Conservation (phyloP, 2,329 filamentous ascomycete genomes). For the Aotearoamyces nothofagi region DNA sequence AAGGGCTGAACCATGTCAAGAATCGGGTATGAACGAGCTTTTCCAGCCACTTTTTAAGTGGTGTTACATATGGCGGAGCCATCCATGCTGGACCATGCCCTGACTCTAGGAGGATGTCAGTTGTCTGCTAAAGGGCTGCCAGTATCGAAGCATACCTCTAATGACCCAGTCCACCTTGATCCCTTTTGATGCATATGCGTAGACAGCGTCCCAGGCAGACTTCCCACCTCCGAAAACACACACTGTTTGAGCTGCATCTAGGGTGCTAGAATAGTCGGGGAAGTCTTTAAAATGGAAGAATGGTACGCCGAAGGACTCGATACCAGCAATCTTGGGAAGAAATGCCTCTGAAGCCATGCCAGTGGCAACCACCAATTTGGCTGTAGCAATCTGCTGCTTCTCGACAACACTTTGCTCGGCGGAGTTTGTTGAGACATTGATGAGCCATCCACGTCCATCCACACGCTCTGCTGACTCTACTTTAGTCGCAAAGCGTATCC, state of each 20-base stretch:
- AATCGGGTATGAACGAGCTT: slow-evolving; percentile 51
- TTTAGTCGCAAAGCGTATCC: slow-evolving; percentile 32
- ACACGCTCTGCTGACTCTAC: slow-evolving; percentile 31
- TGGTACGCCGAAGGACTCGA: slow-evolving; percentile 27
- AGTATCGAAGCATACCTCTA: slow-evolving; percentile 24
- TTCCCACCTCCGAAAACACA: slow-evolving; percentile 49
- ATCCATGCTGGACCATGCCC: slow-evolving; percentile 46
- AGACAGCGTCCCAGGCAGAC: slow-evolving; percentile 49
- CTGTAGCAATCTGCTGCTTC: slow-evolving; percentile 18
- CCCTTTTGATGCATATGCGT: slow-evolving; percentile 39
- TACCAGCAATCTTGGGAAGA: slow-evolving; percentile 30
- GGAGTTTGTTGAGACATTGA: slow-evolving; percentile 16
- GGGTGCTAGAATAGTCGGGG: slow-evolving; percentile 22
- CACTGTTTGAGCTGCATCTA: slow-evolving; percentile 25
- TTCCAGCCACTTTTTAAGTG: slow-evolving; percentile 52
- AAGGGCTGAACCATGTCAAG: slow-evolving; percentile 61
- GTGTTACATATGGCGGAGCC: slow-evolving; percentile 45
- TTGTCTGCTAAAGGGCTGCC: neutral
- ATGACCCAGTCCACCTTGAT: slow-evolving; percentile 44
- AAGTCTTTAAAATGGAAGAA: slow-evolving; percentile 36
- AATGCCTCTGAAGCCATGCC: slow-evolving; percentile 36
- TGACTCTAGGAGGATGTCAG: slow-evolving; percentile 13
- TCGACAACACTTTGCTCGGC: slow-evolving; percentile 9
- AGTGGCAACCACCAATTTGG: slow-evolving; percentile 36
- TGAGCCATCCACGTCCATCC: slow-evolving; percentile 25